Evolutionary conservation across 495 filamentous ascomycete species (phyloP).

Genomic region (Antarctomyces pellizariae): DNA sequence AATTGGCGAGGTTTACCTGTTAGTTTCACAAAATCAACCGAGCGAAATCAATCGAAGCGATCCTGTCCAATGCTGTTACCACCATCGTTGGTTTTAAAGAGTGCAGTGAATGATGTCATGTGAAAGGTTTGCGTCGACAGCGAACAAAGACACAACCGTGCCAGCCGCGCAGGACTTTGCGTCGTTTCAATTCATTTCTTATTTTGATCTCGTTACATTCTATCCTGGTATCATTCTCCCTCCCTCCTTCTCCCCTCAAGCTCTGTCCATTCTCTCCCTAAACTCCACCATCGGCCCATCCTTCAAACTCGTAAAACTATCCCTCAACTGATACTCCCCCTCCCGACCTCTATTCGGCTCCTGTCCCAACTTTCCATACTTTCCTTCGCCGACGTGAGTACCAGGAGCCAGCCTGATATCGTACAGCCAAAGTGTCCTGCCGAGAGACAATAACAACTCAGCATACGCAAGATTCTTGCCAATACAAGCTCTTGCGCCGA

Average conservation of each 20-base stretch:
- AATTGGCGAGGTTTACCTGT: too few relatives aligned
- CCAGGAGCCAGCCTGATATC: constrained; percentile 21
- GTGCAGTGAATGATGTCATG: too few relatives aligned
- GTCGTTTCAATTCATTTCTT: too few relatives aligned
- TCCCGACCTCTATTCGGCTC: constrained; percentile 22
- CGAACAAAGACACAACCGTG: too few relatives aligned
- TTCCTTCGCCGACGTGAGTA: constrained; percentile 16
- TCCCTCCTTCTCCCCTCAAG: not conserved
- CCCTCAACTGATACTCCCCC: constrained; percentile 29
- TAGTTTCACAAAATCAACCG: too few relatives aligned
- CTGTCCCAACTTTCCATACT: constrained; percentile 15
- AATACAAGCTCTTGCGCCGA: constrained; percentile 32
- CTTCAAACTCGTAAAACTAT: constrained; percentile 33
- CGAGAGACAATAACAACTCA: constrained; percentile 25
- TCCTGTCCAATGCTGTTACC: too few relatives aligned
- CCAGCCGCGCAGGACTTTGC: too few relatives aligned
- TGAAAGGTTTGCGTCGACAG: too few relatives aligned
- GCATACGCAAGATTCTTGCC: constrained; percentile 33
- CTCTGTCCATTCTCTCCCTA: constrained; percentile 13
- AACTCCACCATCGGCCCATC: constrained; percentile 34
- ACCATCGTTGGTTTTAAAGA: too few relatives aligned
- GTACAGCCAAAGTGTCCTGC: constrained; percentile 22
- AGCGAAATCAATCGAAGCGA: too few relatives aligned
- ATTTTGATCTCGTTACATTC: too few relatives aligned
- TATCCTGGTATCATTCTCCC: too few relatives aligned